Conservation (phyloP, 1,284 basidiomycete genomes). For the Naganishia liquefaciens region DNA sequence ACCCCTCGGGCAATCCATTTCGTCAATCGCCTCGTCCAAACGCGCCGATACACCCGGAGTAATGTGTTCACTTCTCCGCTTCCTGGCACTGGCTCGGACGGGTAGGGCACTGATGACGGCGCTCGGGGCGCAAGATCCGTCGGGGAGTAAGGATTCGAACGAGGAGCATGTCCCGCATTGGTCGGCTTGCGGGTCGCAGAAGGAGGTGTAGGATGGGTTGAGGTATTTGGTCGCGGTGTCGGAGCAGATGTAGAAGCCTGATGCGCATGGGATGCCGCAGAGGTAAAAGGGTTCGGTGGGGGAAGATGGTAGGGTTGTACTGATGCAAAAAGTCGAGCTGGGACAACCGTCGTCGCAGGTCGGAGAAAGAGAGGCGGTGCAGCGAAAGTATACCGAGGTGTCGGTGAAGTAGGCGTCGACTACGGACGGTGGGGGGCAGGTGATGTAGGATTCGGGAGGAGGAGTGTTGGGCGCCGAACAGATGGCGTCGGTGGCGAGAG, state of each 20-base stretch:
- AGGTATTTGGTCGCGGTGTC: conserved; percentile 24
- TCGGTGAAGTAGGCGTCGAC: conserved; percentile 23
- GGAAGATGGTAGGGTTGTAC: not conserved
- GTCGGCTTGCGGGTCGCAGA: conserved; percentile 17
- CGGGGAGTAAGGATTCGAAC: not conserved
- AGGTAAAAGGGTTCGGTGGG: conserved; percentile 6
- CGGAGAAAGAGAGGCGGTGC: not conserved
- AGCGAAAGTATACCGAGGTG: conserved; percentile 13
- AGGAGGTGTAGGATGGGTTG: conserved; percentile 10
- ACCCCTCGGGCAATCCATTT: conserved; percentile 7
- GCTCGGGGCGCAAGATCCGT: conserved; percentile 10
- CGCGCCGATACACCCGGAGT: not conserved
- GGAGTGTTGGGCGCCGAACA: conserved; percentile 2
- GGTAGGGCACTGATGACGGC: conserved; percentile 11
- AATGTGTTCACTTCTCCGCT: not conserved
- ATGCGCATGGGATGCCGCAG: conserved; percentile 21
- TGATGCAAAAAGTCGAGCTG: conserved; percentile 2
- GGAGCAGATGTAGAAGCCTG: conserved; percentile 22
- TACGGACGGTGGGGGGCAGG: conserved; percentile 7
- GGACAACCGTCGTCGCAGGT: conserved; percentile 19
- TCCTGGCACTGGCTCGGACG: conserved; percentile 14
- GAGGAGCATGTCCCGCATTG: conserved; percentile 22
- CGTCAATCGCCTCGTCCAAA: not conserved
- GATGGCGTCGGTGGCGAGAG: conserved; percentile 9
- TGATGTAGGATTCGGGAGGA: not conserved